A percentile compares a stretch with the other conserved stretches of the same genome.
Conservation (phyloP, 2,329 filamentous ascomycete species). For the Daldinia sp. region DNA sequence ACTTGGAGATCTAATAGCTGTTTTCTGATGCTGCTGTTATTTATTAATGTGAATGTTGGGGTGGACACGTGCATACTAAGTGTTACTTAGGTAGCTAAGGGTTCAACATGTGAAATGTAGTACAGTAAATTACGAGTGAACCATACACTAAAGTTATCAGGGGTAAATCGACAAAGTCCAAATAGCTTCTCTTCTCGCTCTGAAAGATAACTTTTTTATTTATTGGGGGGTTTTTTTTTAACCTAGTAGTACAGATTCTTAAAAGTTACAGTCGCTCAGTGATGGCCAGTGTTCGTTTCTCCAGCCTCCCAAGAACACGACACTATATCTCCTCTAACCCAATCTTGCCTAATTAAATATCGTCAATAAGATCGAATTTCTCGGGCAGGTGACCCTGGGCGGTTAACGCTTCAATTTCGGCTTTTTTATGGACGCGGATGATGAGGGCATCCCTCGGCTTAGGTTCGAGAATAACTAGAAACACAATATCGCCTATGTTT, state of each 20-base stretch:
- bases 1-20: constrained; percentile 35
- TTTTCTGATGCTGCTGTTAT: not conserved
- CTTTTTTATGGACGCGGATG: too few species aligned
- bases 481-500: not conserved
- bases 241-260: not conserved
- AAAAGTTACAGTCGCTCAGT: not conserved
- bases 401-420: not conserved
- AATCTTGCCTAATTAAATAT: not conserved
- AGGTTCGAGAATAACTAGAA: not conserved
- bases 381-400: too few species aligned
- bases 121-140: not conserved
- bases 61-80: not conserved
- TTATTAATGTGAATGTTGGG: not conserved
- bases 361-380: too few species aligned
- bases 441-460: not conserved
- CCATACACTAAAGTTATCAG: not conserved
- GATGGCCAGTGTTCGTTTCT: too few species aligned
- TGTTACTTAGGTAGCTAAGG: not conserved
- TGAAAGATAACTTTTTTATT: too few species aligned
- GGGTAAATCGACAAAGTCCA: not conserved
- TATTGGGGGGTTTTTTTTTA: too few species aligned
- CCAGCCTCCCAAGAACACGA: too few species aligned
- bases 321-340: not conserved
- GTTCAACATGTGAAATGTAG: too few species aligned
- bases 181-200: not conserved